These are phyloP conservation scores for Nothophoma quercina DNA, from an alignment of 2,329 filamentous ascomycete genomes.

Conservation along the genomic window DNA sequence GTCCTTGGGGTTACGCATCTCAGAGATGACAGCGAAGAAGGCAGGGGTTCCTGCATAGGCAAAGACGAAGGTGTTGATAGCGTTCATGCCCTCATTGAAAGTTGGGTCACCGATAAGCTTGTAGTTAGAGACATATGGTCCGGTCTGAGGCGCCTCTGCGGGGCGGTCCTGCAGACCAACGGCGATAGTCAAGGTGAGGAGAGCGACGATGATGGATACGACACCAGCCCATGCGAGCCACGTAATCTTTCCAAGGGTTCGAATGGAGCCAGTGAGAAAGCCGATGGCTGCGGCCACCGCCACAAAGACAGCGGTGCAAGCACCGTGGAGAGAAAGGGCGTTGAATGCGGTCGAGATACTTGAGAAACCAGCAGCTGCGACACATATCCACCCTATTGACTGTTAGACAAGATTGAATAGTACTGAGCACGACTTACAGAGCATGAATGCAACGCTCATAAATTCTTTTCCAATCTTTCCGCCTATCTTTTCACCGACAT, in stretches of 20 bases:
- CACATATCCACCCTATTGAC: slow-evolving; percentile 17
- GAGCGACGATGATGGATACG: background rate
- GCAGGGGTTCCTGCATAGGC: slow-evolving; percentile 63
- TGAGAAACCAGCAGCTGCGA: slow-evolving; percentile 62
- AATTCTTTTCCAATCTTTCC: slow-evolving; percentile 59
- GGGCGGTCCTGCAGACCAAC: slow-evolving; percentile 26
- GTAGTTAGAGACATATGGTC: slow-evolving; percentile 46
- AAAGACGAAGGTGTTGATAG: slow-evolving; percentile 65
- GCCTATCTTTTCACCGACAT: slow-evolving; percentile 61
- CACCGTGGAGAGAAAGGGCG: slow-evolving; percentile 63
- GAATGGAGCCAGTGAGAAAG: slow-evolving; percentile 60
- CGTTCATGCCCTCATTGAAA: slow-evolving; percentile 65
- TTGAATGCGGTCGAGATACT: slow-evolving; percentile 67
- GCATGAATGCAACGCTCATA: slow-evolving; percentile 39
- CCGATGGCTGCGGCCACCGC: slow-evolving; percentile 55
- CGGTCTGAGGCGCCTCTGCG: slow-evolving; percentile 20
- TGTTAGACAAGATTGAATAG: background rate
- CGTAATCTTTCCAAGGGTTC: slow-evolving; percentile 67
- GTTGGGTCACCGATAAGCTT: slow-evolving; percentile 64
- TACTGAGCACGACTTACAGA: slow-evolving; percentile 38
- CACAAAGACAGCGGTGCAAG: slow-evolving; percentile 65
- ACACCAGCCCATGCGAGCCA: slow-evolving; percentile 50
- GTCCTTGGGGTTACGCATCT: slow-evolving; percentile 66
- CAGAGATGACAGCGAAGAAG: slow-evolving; percentile 69
- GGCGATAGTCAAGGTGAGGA: slow-evolving; percentile 20